Evolutionary conservation across 805 yeast species (phyloP).

Genomic region (Komagataella ulmi): DNA sequence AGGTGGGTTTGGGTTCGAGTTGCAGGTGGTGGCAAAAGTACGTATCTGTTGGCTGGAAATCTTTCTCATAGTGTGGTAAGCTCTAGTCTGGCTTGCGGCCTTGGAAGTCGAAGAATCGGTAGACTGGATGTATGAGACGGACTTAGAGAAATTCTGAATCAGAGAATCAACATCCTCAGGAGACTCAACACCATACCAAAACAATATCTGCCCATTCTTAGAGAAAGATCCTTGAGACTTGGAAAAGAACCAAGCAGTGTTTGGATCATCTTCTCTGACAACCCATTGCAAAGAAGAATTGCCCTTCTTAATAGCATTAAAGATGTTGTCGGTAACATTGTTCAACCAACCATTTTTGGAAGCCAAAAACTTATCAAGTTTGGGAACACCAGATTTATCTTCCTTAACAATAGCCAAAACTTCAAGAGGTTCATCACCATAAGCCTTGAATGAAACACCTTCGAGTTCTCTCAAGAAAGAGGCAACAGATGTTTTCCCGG

Average conservation of each 20-base stretch:
- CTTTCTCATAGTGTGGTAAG: slow-evolving; percentile 27
- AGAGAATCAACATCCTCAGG: slow-evolving; percentile 48
- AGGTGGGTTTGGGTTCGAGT: slow-evolving; percentile 61
- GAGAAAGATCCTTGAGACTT: slow-evolving; percentile 91
- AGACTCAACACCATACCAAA: slow-evolving; percentile 84
- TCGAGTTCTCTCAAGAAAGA: slow-evolving; percentile 68
- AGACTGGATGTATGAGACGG: slow-evolving; percentile 22
- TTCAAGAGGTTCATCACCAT: slow-evolving; percentile 93
- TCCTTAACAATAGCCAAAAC: slow-evolving; percentile 77
- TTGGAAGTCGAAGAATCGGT: slow-evolving; percentile 34
- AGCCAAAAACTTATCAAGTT: slow-evolving; percentile 74
- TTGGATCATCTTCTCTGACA: slow-evolving; percentile 80
- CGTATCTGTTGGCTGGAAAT: slow-evolving; percentile 9
- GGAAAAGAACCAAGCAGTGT: slow-evolving; percentile 82
- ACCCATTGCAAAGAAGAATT: slow-evolving; percentile 72
- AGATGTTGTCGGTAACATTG: slow-evolving; percentile 91
- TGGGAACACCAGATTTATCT: slow-evolving; percentile 37
- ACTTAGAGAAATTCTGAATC: slow-evolving; percentile 39
- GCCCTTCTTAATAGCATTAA: slow-evolving; percentile 69
- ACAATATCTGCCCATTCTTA: slow-evolving; percentile 76
- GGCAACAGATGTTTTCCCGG: slow-evolving; percentile 66
- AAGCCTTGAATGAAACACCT: slow-evolving; percentile 49
- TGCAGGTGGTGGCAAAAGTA: slow-evolving; percentile 18
- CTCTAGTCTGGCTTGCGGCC: slow-evolving; percentile 34
- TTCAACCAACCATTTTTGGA: slow-evolving; percentile 93